A percentile compares a stretch with the other conserved stretches of the same genome.
phyloP scores from a whole-genome alignment of 805 yeast genomes.

The Kodamaea kaohsiungensis region DNA sequence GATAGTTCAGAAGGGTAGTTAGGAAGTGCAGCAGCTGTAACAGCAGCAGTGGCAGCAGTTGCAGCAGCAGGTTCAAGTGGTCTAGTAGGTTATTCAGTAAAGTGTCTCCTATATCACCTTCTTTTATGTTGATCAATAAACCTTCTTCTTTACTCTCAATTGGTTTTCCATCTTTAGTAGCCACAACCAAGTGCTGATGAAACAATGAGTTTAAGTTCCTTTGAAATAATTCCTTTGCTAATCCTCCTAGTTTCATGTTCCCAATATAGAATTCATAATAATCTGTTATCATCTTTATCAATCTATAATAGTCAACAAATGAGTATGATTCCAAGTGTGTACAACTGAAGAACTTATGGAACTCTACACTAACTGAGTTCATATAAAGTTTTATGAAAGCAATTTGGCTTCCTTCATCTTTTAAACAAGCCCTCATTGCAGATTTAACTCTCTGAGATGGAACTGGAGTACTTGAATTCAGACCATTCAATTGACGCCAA shows the following conservation, averaged over 20 bases:
- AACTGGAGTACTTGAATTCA: conserved; percentile 16
- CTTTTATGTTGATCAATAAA: too few species aligned
- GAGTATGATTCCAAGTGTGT: conserved; percentile 7
- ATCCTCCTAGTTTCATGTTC: conserved; percentile 23
- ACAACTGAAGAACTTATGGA: conserved; percentile 15
- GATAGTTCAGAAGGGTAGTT: conserved; percentile 6
- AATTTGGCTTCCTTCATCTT: conserved; percentile 32
- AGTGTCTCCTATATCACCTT: too few species aligned
- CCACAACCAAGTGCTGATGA: conserved; percentile 9
- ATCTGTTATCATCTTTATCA: conserved; percentile 19
- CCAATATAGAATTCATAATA: conserved; percentile 26
- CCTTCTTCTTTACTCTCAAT: too few species aligned
- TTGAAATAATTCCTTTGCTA: conserved; percentile 23
- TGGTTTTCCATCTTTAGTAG: too few species aligned
- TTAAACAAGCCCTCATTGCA: conserved; percentile 39
- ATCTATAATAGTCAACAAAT: conserved; percentile 14
- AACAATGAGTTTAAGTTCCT: conserved; percentile 34
- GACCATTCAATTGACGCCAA: conserved; percentile 1
- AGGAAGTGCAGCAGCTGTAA: conserved; percentile 4
- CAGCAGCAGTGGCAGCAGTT: neutral
- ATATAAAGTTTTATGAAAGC: conserved; percentile 35
- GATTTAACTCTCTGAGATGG: conserved; percentile 36
- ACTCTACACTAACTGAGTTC: conserved; percentile 30
- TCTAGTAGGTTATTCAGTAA: too few species aligned
- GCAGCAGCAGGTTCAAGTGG: neutral